Base-by-base conservation (phyloP, 345 rosid species). In the Bruguiera sexangula region DNA sequence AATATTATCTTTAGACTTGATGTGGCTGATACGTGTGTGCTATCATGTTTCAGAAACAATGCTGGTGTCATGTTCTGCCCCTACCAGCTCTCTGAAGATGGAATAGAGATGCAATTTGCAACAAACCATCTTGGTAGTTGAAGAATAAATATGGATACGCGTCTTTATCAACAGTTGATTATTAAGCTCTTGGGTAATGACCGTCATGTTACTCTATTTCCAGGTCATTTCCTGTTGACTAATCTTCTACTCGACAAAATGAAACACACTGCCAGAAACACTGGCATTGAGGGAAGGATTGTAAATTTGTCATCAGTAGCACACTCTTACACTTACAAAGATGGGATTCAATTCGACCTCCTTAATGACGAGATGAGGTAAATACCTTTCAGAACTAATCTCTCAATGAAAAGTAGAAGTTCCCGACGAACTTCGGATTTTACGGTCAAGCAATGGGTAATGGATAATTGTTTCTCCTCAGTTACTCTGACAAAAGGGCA, bases 41-140 rank as follows among this genome's bases (percentile, higher is more conserved):
- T 8, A 21, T 55, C 15, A 0, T 53, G 43, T 70, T 69, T n/a
- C 79, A 91, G 97, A 77, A 91, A 91, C 86, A 91, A 91, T 75
- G 97, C 97, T 8, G 96, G 97, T 3, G 78, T 91, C 20, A 91
- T 91, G 97, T 86, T 86, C 79, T 91, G 96, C 69, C 97, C 97
- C 39, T 86, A 62, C 84, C 85, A 86, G 73, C 87, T 87, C 43
- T 81, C 91, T 8, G 86, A 82, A 71, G 97, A 91, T 73, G 93
- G 89, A 15, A 75, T 84, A 62, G 97, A 91, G 79, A 75, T 84
- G 69, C 97, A 91, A 26, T 87, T 91, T 68, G 96, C 93, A 4
- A 87, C 91, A 8, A 91, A 91, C 75, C 88, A 91, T 71, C 73
- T 91, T 4, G 97, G 97, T 91, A 78, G 8, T 72, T 65, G 26